Base-by-base conservation (phyloP, 73 alveolate species). In the Paramecium caudatum region DNA sequence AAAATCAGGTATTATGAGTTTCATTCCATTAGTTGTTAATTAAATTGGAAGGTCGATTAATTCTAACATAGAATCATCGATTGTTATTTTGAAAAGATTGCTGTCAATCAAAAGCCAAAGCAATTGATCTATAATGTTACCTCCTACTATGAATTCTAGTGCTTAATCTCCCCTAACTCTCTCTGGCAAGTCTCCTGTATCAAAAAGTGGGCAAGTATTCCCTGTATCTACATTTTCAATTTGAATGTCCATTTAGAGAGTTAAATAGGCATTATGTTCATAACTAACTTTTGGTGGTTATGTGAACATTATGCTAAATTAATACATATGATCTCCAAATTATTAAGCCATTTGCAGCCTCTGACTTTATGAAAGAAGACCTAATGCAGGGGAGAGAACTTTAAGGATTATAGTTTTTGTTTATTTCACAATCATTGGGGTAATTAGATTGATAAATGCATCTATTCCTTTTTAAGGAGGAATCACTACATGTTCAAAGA, bases 171-270 rank as follows among this genome's bases (percentile, higher is more conserved):
- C 17, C 8, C 15, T 3, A 1, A 74, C 69, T 37, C 47, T 39
- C 16, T 37, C 32, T 37, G 88, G 88, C 55, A 74, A 12, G 30
- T 45, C 32, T n/a, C 88, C 88, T 9, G 88, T 37, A 74, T 74
- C 88, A 19, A 74, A 74, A 3, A 21, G 30, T 16, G 88, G 88
- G 21, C 69, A 41, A 0, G 37, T 25, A 19, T 36, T 34, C 19
- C 68, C 17, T 37, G 32, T 4, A 41, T 1, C 47, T 10, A 17
- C 19, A 34, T 74, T 74, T 3, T 8, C 15, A n/a, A 48, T 9
- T 5, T 5, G 7, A 48, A 48, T 16, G 30, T 48, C 30, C 5
- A 16, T 7, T 9, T 5, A 5, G 9, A 48, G 15, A 16, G 33
- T 48, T 8, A 5, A 16, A 30, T 12, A 48, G 19, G 70, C 70